Evolutionary conservation across 192 early-diverging fungal genomes (phyloP).

Genomic region (Backusella morwellensis): DNA sequence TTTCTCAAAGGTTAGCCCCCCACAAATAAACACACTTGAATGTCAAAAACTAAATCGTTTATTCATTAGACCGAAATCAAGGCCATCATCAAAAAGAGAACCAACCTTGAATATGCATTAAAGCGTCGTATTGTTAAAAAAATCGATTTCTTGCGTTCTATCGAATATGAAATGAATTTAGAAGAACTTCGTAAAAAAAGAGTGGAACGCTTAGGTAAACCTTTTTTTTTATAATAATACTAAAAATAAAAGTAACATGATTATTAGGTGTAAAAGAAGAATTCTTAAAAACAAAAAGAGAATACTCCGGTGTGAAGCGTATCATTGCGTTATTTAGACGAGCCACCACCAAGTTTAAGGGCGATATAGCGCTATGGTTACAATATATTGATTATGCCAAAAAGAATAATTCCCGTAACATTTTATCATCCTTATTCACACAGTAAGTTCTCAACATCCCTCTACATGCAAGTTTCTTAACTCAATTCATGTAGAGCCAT

Average conservation of each 20-base stretch:
- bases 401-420: constrained; percentile 46
- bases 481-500: constrained; percentile 59
- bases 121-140: constrained; percentile 72
- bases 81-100: constrained; percentile 83
- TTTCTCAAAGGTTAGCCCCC: constrained; percentile 68
- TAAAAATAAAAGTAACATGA: neutral
- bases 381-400: constrained; percentile 90
- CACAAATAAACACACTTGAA: neutral
- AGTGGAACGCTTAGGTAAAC: constrained; percentile 51
- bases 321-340: constrained; percentile 82
- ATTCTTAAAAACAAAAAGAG: constrained; percentile 64
- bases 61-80: constrained; percentile 72
- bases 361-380: constrained; percentile 82
- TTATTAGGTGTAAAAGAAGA: constrained; percentile 30
- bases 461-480: too few species aligned
- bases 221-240: neutral
- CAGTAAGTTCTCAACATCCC: constrained; percentile 36
- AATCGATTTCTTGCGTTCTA: constrained; percentile 86
- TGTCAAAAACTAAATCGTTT: neutral
- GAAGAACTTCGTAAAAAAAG: constrained; percentile 80
- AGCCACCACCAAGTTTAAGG: constrained; percentile 71
- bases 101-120: constrained; percentile 85
- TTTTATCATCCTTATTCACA: constrained; percentile 74
- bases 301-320: constrained; percentile 55
- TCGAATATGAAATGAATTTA: constrained; percentile 94